phyloP scores from a whole-genome alignment of 768 basidiomycete genomes.

The Pulveroboletus sp. region DNA sequence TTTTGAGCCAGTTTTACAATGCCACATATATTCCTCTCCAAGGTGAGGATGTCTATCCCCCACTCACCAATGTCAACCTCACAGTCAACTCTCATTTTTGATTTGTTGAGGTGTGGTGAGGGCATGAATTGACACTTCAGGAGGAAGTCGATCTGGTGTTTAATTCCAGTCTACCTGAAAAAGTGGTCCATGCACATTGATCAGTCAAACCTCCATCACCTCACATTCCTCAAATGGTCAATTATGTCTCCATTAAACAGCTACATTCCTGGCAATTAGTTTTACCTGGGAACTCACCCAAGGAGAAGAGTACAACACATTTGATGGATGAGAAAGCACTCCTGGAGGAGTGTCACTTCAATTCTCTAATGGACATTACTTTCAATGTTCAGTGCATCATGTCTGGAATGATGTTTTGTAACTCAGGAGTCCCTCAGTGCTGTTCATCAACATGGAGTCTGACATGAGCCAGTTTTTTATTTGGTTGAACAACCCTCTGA shows the following conservation, averaged over 20 bases:
- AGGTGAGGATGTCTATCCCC: conserved; percentile 16
- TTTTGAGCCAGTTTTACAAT: conserved; percentile 10
- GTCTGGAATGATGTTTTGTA: neutral
- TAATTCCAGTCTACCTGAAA: neutral
- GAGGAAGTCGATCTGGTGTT: conserved; percentile 5
- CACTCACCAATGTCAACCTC: conserved; percentile 14
- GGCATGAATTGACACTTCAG: conserved; percentile 9
- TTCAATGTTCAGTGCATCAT: neutral
- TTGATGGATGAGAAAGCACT: neutral
- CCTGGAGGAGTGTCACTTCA: neutral
- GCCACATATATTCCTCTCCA: conserved; percentile 12
- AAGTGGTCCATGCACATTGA: neutral
- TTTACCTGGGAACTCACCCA: neutral
- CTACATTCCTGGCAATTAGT: conserved; percentile 17
- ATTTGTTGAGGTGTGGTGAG: conserved; percentile 20
- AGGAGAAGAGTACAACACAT: neutral
- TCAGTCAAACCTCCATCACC: neutral
- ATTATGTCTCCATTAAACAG: conserved; percentile 7
- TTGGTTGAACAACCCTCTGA: conserved; percentile 22
- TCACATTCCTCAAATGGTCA: conserved; percentile 4
- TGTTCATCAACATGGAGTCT: neutral
- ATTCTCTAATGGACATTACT: neutral
- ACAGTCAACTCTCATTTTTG: conserved; percentile 22
- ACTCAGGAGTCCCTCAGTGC: neutral
- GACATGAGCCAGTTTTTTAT: conserved; percentile 29